A percentile compares a stretch with the other conserved stretches of the same genome.
These are phyloP conservation scores for Plasmodium gonderi DNA, from an alignment of 169 alveolate species.

Conservation along the genomic window DNA sequence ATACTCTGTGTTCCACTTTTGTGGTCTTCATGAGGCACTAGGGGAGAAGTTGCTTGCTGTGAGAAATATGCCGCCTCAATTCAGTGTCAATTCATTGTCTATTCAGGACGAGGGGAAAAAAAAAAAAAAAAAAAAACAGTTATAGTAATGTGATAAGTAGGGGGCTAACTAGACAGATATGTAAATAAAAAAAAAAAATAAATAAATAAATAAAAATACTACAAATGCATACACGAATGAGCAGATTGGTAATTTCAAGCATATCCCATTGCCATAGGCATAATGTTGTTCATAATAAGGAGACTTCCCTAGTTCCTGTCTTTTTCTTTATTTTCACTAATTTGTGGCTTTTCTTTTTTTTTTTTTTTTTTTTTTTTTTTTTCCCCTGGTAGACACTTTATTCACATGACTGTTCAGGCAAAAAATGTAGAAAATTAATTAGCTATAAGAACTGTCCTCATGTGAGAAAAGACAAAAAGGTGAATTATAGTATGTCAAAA, in stretches of 20 bases:
- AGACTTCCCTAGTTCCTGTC: not conserved
- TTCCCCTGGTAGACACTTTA: not conserved
- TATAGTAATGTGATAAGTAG: not conserved
- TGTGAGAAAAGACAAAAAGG: not conserved
- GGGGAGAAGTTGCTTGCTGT: too few species aligned
- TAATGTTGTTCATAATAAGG: too few species aligned
- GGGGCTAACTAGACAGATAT: not conserved
- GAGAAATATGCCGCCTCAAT: too few species aligned
- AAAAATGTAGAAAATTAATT: not conserved
- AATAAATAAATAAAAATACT: not conserved
- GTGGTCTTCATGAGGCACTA: not conserved
- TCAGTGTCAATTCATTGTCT: too few species aligned
- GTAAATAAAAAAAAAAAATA: not conserved
- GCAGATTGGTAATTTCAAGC: not conserved
- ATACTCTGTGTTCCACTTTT: not conserved
- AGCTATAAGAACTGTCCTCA: not conserved
- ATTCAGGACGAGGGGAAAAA: not conserved
- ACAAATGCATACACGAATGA: not conserved
- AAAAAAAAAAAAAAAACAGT: not conserved
- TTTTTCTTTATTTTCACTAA: not conserved
- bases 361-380: slow-evolving; percentile 4
- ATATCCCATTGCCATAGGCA: too few species aligned
- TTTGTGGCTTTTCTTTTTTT: too few species aligned
- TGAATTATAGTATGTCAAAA: not conserved
- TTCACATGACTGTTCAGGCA: slow-evolving; percentile 2